phyloP scores from a whole-genome alignment of 768 basidiomycete species.

The Podaxis sp. region DNA sequence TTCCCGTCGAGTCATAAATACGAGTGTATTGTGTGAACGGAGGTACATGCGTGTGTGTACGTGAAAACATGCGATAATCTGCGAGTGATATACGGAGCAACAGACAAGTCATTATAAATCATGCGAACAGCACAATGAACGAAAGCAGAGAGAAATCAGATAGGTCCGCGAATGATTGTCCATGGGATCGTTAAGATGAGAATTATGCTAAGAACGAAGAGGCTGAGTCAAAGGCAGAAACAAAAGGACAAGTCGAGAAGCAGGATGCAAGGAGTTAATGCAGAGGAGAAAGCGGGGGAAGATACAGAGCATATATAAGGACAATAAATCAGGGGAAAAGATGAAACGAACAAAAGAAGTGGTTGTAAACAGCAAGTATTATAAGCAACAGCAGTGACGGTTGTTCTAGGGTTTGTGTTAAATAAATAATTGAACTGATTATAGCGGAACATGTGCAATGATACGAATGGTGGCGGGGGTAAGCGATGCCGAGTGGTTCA shows the following conservation, averaged over 20 bases:
- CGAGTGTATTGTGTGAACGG: conserved; percentile 1
- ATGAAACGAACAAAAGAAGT: conserved; percentile 11
- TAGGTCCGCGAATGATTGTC: background rate
- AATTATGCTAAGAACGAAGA: background rate
- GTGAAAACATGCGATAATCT: background rate
- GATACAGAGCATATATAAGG: background rate
- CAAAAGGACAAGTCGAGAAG: background rate
- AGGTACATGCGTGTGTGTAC: background rate
- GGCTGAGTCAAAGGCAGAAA: background rate
- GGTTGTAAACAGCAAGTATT: conserved; percentile 1
- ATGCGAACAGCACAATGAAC: background rate
- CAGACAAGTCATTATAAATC: conserved; percentile 1
- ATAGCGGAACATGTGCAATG: conserved; percentile 6
- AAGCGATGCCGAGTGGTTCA: background rate
- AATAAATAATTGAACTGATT: background rate
- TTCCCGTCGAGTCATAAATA: conserved; percentile 6
- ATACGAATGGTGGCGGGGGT: conserved; percentile 6
- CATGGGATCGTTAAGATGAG: background rate
- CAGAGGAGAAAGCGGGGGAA: background rate
- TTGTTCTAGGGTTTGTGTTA: conserved; percentile 2
- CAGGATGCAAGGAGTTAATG: background rate
- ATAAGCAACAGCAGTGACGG: conserved; percentile 8
- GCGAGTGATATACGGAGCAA: background rate
- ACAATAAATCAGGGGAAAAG: conserved; percentile 15
- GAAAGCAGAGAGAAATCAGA: background rate